Evolutionary conservation across 2,329 filamentous ascomycete genomes (phyloP), one percentile per base, ranked within the genome.

Genomic region (Beauveria scarabaeidicola): DNA sequence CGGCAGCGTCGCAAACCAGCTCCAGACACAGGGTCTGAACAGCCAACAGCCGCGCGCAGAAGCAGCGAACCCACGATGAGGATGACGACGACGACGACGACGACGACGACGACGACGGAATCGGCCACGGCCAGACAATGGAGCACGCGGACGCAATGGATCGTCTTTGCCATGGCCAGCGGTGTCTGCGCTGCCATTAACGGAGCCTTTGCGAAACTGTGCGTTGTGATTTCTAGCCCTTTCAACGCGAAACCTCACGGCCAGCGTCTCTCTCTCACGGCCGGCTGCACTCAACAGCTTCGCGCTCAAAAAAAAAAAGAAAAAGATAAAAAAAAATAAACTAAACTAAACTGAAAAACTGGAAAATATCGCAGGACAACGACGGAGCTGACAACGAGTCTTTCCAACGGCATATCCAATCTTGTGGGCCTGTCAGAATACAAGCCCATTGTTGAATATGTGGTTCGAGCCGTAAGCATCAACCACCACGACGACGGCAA

Each of bases 171-270:
- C 46, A 71, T 92, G 46, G 83, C 86, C 52, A 90, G 87, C 68
- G 90, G 90, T 63, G 85, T 82, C 57, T 92, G 88, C 68, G 90
- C 90, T 36, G 88, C 89, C 23, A 86, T 89, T 65, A 94, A 94
- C 66, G 89, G 89, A 61, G 86, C 90, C 5, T 91, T 93, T 76
- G 90, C 90, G 0, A 94, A 93, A 74, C 76, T 94, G 87, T 90
- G 75, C 68, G 83, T 78, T 44, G 32, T 36, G 13, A 11, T 36
- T 5, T 36, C 32, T 36, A 15, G 32, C 11, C 32, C n/a, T n/a
- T n/a, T n/a, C n/a, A 36, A 36, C 13, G 13, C 13, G 5, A 36
- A 6, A 1, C n/a, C n/a, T n/a, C n/a, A n/a, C n/a, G 29, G 11
- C 13, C 13, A 5, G 11, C 32, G 13, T 6, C 32, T 36, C 32